phyloP scores from a whole-genome alignment of 1,284 basidiomycete species.

The Apiotrichum siamense region DNA sequence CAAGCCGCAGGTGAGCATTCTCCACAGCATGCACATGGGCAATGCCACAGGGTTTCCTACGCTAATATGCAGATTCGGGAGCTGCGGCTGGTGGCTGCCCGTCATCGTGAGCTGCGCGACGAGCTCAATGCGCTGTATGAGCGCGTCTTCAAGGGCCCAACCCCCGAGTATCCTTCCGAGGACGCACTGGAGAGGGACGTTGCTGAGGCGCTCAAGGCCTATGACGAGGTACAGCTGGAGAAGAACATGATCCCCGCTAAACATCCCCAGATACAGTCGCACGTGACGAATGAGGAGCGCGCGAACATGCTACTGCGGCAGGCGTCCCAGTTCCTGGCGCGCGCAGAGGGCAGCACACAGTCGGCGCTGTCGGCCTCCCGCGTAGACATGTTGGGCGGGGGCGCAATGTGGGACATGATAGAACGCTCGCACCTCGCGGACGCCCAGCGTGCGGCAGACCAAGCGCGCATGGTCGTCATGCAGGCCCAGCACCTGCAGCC shows the following conservation, averaged over 20 bases:
- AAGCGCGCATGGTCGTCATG: conserved; percentile 12
- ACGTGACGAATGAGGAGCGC: conserved; percentile 12
- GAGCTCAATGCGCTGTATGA: conserved; percentile 16
- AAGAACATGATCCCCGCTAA: not conserved
- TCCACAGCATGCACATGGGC: not conserved
- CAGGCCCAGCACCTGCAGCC: conserved; percentile 18
- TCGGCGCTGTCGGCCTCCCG: not conserved
- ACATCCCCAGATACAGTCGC: conserved; percentile 8
- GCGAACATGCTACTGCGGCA: conserved; percentile 9
- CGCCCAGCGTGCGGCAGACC: conserved; percentile 19
- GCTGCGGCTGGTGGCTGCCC: not conserved
- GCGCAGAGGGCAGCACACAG: not conserved
- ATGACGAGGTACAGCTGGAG: conserved; percentile 15
- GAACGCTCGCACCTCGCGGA: conserved; percentile 14
- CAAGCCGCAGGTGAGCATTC: conserved; percentile 1
- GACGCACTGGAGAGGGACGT: conserved; percentile 14
- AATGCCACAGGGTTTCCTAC: no score
- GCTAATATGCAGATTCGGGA: not conserved
- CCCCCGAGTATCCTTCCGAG: conserved; percentile 17
- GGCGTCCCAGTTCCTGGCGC: conserved; percentile 9
- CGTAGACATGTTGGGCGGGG: conserved; percentile 10
- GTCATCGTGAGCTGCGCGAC: not conserved
- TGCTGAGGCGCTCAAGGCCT: not conserved
- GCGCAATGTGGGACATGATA: conserved; percentile 11
- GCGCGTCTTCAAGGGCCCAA: conserved; percentile 16